Conservation (phyloP, 2,329 filamentous ascomycete species). For the Domatiomyces globalis region DNA sequence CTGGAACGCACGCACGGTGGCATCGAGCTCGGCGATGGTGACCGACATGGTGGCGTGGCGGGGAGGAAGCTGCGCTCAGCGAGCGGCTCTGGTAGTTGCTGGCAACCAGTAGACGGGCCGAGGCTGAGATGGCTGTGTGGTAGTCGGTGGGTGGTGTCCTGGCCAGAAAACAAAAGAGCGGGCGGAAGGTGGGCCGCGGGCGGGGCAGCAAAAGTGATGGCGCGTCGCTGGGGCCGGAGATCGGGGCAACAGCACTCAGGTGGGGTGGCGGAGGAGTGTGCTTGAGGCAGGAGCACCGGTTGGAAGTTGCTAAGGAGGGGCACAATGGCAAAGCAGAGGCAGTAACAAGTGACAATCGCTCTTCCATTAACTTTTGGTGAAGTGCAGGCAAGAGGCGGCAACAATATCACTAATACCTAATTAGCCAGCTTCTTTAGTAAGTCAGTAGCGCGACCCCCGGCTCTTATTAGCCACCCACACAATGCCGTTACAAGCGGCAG, state of each 20-base stretch:
- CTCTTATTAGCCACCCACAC: too few species aligned
- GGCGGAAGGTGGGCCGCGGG: not conserved
- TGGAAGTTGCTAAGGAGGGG: not conserved
- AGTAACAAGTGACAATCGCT: not conserved
- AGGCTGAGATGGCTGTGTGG: not conserved
- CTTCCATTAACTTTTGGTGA: not conserved
- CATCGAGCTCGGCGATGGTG: conserved; percentile 88
- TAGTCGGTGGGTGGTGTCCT: not conserved
- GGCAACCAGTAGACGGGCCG: not conserved
- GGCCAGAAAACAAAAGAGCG: not conserved
- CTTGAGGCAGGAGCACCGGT: too few species aligned
- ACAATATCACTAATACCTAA: not conserved
- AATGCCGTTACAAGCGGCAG: too few species aligned
- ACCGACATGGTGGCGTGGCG: conserved; percentile 38
- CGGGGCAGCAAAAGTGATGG: not conserved
- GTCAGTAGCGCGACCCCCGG: not conserved
- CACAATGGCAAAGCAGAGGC: not conserved
- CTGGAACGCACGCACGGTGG: conserved; percentile 90
- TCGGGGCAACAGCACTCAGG: not conserved
- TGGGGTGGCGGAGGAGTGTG: not conserved
- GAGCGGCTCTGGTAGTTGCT: not conserved
- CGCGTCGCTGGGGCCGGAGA: not conserved
- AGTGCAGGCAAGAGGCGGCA: not conserved
- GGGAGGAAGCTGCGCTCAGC: not conserved
- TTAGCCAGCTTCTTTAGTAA: not conserved